phyloP scores from a whole-genome alignment of 352 stramenopile species.

The Phytopythium vexans region DNA sequence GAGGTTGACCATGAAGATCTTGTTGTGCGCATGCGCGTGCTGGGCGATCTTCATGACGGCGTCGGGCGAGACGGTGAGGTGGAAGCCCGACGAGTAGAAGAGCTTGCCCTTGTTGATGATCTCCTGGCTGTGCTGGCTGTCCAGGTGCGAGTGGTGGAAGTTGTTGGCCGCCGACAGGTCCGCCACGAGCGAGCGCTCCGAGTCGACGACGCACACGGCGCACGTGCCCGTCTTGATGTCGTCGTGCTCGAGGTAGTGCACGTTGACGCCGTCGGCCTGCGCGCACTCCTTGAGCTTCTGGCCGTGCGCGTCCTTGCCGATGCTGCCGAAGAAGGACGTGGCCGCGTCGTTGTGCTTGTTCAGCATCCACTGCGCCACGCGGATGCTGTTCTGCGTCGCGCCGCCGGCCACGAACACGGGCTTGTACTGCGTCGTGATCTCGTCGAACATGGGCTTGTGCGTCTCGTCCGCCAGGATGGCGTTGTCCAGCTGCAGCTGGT shows the following conservation, averaged over 20 bases:
- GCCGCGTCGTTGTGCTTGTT: conserved; percentile 76
- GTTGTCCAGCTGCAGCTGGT: conserved; percentile 93
- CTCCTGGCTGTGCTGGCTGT: conserved; percentile 87
- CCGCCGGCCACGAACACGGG: conserved; percentile 97
- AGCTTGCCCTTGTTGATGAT: conserved; percentile 94
- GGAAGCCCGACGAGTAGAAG: conserved; percentile 98
- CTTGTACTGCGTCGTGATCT: conserved; percentile 88
- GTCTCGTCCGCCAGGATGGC: conserved; percentile 98
- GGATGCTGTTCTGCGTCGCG: conserved; percentile 99
- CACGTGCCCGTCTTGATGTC: conserved; percentile 95
- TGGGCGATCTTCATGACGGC: conserved; percentile 92
- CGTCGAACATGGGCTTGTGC: conserved; percentile 96
- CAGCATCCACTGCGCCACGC: conserved; percentile 99
- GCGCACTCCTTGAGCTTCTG: conserved; percentile 93
- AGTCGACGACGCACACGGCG: conserved; percentile 95
- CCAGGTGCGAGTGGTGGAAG: conserved; percentile 92
- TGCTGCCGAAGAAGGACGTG: conserved; percentile 96
- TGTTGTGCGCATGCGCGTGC: conserved; percentile 92
- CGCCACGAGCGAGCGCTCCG: conserved; percentile 95
- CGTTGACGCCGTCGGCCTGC: conserved; percentile 92
- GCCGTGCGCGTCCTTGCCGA: conserved; percentile 95
- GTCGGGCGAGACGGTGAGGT: conserved; percentile 96
- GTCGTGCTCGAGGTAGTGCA: conserved; percentile 96
- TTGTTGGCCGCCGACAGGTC: conserved; percentile 99
- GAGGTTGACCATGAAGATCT: conserved; percentile 97